Percentiles rank a stretch among this genome's conserved stretches.
phyloP scores from a whole-genome alignment of 2,329 filamentous ascomycete genomes.

The Diatrype stigma region DNA sequence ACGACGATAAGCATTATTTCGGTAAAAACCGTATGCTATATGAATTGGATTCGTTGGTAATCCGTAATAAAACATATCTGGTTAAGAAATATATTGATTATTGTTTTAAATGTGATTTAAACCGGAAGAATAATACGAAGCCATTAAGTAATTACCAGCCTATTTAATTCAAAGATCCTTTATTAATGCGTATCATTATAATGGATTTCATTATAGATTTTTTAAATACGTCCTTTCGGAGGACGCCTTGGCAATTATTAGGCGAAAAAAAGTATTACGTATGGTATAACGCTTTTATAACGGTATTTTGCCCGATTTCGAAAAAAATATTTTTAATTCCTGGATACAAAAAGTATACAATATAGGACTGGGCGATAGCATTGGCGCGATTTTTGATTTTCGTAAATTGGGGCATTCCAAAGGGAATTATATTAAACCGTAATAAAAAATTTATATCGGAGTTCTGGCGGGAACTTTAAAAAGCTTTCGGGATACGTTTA shows the following conservation, averaged over 20 bases:
- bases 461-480: neutral
- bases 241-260: neutral
- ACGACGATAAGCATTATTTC: too few relatives aligned
- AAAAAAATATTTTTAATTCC: neutral
- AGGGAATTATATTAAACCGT: too few relatives aligned
- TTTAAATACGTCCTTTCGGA: neutral
- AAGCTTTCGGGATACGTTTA: neutral
- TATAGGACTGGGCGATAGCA: neutral
- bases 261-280: neutral
- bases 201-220: too few relatives aligned
- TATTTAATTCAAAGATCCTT: neutral
- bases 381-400: neutral
- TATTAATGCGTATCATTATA: too few relatives aligned
- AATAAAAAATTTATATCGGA: neutral
- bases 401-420: neutral
- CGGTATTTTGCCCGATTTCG: neutral
- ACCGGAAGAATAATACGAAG: neutral
- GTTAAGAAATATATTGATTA: neutral
- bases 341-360: neutral
- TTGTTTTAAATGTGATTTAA: neutral
- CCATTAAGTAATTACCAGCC: neutral
- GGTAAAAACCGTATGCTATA: neutral
- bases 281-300: neutral
- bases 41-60: neutral
- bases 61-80: neutral